A percentile compares a stretch with the other conserved stretches of the same genome.
phyloP scores from a whole-genome alignment of 495 filamentous ascomycete genomes.

The Podospora pseudocomata region DNA sequence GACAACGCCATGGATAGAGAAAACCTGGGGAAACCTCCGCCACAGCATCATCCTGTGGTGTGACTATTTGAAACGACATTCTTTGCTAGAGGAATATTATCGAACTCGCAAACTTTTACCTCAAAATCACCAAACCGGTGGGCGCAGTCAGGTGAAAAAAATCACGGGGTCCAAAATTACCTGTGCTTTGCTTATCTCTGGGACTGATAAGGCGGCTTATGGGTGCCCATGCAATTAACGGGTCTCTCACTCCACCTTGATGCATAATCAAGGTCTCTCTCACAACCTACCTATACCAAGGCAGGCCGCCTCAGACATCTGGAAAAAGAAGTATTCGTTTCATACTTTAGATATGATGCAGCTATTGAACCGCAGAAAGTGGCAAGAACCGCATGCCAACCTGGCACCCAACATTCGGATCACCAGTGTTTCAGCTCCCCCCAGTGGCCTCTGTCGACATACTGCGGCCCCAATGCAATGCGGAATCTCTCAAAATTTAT shows the following conservation, averaged over 20 bases:
- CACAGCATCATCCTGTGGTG: background rate
- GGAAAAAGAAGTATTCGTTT: no score
- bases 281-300: background rate
- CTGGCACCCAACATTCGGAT: no score
- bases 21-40: slow-evolving; percentile 1
- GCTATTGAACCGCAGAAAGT: no score
- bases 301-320: background rate
- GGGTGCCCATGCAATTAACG: background rate
- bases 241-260: background rate
- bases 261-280: background rate
- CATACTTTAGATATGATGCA: no score
- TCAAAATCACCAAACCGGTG: background rate
- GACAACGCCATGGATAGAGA: slow-evolving; percentile 5
- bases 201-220: background rate
- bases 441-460: no score
- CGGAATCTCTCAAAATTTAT: no score
- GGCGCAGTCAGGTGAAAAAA: background rate
- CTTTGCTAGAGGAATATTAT: background rate
- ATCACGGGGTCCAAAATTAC: background rate
- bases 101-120: background rate
- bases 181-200: background rate
- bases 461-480: background rate
- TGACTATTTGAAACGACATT: background rate
- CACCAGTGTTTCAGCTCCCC: no score
- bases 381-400: no score